These are phyloP conservation scores for Madurella fahalii DNA, from an alignment of 2,329 filamentous ascomycete genomes.

Conservation along the genomic window DNA sequence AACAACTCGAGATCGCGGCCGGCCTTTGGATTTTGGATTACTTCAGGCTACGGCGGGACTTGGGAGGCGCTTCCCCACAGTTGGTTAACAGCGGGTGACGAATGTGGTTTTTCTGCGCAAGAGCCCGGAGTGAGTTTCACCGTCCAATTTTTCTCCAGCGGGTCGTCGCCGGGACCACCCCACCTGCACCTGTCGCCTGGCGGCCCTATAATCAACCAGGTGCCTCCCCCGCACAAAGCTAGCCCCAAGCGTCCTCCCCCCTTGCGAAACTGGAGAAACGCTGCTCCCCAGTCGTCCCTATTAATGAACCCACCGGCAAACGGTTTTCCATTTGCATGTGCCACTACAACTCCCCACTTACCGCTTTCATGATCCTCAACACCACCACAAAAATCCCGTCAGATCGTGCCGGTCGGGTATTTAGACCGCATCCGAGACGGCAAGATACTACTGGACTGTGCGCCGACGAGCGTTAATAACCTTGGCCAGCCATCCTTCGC, in stretches of 20 bases:
- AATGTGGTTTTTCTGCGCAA: neutral
- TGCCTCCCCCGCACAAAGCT: slow-evolving; percentile 9
- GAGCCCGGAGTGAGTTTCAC: neutral
- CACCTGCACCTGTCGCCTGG: neutral
- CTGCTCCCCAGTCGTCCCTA: slow-evolving; percentile 8
- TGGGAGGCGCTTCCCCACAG: neutral
- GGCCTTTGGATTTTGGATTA: neutral
- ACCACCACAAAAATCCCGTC: neutral
- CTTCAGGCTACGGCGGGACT: neutral
- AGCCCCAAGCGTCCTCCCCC: neutral
- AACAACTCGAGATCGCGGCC: neutral
- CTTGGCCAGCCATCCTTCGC: no score
- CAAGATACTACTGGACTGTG: neutral
- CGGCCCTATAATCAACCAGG: neutral
- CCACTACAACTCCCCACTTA: neutral
- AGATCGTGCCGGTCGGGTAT: neutral
- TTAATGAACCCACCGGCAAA: neutral
- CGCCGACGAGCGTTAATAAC: neutral
- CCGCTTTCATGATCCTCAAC: neutral
- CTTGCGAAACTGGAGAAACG: slow-evolving; percentile 6
- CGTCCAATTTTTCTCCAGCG: neutral
- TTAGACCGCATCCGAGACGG: neutral
- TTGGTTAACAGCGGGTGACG: neutral
- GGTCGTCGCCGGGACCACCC: neutral
- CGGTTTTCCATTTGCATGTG: slow-evolving; percentile 2